Percentiles rank a stretch among this genome's conserved stretches.
These are phyloP conservation scores for Calcarisporium arbuscula DNA, from an alignment of 2,329 filamentous ascomycete genomes.

Conservation along the genomic window DNA sequence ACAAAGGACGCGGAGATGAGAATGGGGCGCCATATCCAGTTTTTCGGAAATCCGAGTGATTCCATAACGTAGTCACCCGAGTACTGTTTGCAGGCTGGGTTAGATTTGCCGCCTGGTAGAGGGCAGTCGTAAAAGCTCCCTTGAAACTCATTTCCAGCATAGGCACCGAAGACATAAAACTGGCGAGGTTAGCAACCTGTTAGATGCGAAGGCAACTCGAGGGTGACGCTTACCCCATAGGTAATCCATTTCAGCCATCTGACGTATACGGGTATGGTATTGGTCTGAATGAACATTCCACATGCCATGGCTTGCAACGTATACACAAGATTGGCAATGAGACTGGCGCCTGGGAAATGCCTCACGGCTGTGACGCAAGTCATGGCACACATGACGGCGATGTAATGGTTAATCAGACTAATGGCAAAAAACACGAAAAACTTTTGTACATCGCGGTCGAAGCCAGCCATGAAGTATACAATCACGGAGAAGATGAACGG, in stretches of 20 bases:
- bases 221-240: constrained; percentile 40
- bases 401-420: constrained; percentile 64
- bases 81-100: constrained; percentile 62
- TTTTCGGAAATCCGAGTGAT: constrained; percentile 58
- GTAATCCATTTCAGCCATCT: constrained; percentile 68
- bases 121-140: constrained; percentile 70
- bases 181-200: no score
- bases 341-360: constrained; percentile 62
- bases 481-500: constrained; percentile 65
- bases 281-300: constrained; percentile 69
- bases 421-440: constrained; percentile 70
- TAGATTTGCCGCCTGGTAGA: constrained; percentile 49
- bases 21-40: constrained; percentile 65
- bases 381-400: constrained; percentile 65
- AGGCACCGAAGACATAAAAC: constrained; percentile 67
- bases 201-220: neutral
- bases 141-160: constrained; percentile 67
- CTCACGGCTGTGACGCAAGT: constrained; percentile 59
- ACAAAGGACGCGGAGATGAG: constrained; percentile 56
- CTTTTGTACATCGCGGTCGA: constrained; percentile 53
- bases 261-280: constrained; percentile 70
- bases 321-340: constrained; percentile 67
- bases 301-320: constrained; percentile 70
- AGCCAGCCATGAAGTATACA: constrained; percentile 74
- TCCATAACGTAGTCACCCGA: constrained; percentile 64